These are phyloP conservation scores for Trapa bicornis DNA, from an alignment of 345 rosid species.

Conservation along the genomic window DNA sequence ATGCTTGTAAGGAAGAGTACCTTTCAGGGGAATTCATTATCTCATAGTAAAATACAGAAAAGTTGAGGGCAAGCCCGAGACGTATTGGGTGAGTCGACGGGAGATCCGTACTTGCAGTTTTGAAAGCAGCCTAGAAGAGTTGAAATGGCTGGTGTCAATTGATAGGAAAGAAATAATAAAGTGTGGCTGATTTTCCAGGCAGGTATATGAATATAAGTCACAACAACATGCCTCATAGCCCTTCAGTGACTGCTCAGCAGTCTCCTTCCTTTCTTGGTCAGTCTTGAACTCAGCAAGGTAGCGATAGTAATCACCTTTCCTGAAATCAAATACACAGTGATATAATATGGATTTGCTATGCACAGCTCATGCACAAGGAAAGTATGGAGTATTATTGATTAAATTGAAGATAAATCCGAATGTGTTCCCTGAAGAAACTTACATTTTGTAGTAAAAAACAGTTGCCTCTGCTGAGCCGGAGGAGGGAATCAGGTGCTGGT, in stretches of 20 bases:
- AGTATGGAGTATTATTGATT: background rate
- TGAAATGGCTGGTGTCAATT: background rate
- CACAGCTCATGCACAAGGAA: slow-evolving; percentile 1
- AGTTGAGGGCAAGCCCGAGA: slow-evolving; percentile 97
- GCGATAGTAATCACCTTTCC: slow-evolving; percentile 15
- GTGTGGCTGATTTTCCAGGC: background rate
- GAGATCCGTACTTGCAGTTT: slow-evolving; percentile 76
- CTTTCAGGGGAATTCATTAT: slow-evolving; percentile 99
- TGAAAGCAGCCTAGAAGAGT: slow-evolving; percentile 64
- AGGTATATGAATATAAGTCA: background rate
- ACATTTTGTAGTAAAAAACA: slow-evolving; percentile 97
- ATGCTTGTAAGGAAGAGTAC: slow-evolving; percentile 16
- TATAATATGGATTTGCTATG: background rate
- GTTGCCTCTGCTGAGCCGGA: slow-evolving; percentile 87
- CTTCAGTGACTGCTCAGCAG: slow-evolving; percentile 15
- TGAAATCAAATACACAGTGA: background rate
- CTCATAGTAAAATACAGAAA: slow-evolving; percentile 96
- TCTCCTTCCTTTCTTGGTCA: slow-evolving; percentile 15
- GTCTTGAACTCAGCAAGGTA: slow-evolving; percentile 18
- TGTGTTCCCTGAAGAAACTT: slow-evolving; percentile 9
- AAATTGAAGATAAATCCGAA: background rate
- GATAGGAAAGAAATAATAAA: slow-evolving; percentile 12
- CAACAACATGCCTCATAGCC: slow-evolving; percentile 64
- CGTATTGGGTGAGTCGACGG: slow-evolving; percentile 98
- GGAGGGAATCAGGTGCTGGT: slow-evolving; percentile 69